These are phyloP conservation scores for Venturia nashicola DNA, from an alignment of 2,329 filamentous ascomycete genomes.

Conservation along the genomic window DNA sequence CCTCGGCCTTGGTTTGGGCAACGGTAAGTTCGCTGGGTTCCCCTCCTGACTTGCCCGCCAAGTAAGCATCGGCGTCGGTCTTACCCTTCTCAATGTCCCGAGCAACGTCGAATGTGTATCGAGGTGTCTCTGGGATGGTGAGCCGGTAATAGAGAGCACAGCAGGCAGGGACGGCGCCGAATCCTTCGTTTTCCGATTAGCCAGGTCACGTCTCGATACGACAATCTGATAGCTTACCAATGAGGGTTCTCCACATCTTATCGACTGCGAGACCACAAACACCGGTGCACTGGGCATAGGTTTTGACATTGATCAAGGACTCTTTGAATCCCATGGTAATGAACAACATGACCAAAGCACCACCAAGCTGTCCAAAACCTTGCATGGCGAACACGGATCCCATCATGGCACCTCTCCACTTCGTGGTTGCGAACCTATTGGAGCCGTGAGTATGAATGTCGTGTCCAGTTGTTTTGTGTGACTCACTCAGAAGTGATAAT, in stretches of 20 bases:
- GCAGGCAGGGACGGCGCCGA: constrained; percentile 67
- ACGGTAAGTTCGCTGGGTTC: not conserved
- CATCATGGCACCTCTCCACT: constrained; percentile 81
- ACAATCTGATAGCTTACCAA: constrained; percentile 35
- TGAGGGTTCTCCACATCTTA: constrained; percentile 76
- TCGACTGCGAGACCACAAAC: constrained; percentile 60
- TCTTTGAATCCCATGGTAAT: constrained; percentile 59
- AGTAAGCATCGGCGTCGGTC: constrained; percentile 2
- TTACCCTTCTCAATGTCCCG: constrained; percentile 42
- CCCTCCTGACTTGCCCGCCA: constrained; percentile 3
- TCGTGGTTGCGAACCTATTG: constrained; percentile 54
- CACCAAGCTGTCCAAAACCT: constrained; percentile 65
- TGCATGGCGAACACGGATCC: constrained; percentile 79
- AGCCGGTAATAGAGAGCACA: constrained; percentile 77
- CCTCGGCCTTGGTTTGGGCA: not conserved
- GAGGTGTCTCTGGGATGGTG: constrained; percentile 77
- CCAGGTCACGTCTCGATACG: not conserved
- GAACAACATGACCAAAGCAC: constrained; percentile 65
- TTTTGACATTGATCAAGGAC: constrained; percentile 41
- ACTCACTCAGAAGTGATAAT: constrained; percentile 65
- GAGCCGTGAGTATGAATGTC: constrained; percentile 21
- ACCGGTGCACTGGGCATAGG: constrained; percentile 45
- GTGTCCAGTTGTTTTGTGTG: not conserved
- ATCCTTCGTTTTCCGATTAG: constrained; percentile 18
- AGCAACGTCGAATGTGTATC: constrained; percentile 74